A percentile compares a stretch with the other conserved stretches of the same genome.
These are phyloP conservation scores for Cryptococcus neoformans DNA, from an alignment of 1,284 basidiomycete genomes.

Conservation along the genomic window DNA sequence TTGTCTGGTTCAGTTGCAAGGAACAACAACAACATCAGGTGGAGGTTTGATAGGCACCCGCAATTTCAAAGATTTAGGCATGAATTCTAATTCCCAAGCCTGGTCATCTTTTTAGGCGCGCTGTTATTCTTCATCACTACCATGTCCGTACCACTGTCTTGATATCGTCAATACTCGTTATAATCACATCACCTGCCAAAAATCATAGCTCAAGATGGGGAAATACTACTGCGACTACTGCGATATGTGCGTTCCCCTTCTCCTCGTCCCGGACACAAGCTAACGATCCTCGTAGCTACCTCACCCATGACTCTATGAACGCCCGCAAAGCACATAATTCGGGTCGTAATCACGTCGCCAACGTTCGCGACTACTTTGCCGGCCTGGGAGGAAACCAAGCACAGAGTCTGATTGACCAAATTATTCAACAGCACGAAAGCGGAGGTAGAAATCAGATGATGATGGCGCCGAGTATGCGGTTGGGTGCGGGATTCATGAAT, in stretches of 20 bases:
- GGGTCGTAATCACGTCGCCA: constrained; percentile 91
- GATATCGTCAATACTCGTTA: too few relatives aligned
- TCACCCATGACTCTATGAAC: constrained; percentile 41
- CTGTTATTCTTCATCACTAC: too few relatives aligned
- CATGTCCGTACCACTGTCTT: too few relatives aligned
- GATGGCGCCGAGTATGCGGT: constrained; percentile 65
- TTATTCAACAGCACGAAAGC: constrained; percentile 84
- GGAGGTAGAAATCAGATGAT: constrained; percentile 50
- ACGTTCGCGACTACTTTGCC: constrained; percentile 96
- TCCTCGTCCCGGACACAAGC: not conserved
- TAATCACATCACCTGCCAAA: too few relatives aligned
- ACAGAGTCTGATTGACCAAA: constrained; percentile 93
- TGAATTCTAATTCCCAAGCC: too few relatives aligned
- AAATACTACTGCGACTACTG: constrained; percentile 26
- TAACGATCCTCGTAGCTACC: constrained; percentile 6
- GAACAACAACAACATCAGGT: too few relatives aligned
- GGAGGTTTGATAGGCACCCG: too few relatives aligned
- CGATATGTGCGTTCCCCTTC: constrained; percentile 13
- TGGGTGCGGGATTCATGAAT: constrained; percentile 44
- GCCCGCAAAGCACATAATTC: constrained; percentile 98
- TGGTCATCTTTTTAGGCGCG: too few relatives aligned
- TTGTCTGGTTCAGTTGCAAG: too few relatives aligned
- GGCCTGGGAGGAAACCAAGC: constrained; percentile 94
- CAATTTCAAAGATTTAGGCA: too few relatives aligned
- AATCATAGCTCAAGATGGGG: constrained; percentile 11